These are phyloP conservation scores for Clonostachys solani DNA, from an alignment of 2,329 filamentous ascomycete species.

Conservation along the genomic window DNA sequence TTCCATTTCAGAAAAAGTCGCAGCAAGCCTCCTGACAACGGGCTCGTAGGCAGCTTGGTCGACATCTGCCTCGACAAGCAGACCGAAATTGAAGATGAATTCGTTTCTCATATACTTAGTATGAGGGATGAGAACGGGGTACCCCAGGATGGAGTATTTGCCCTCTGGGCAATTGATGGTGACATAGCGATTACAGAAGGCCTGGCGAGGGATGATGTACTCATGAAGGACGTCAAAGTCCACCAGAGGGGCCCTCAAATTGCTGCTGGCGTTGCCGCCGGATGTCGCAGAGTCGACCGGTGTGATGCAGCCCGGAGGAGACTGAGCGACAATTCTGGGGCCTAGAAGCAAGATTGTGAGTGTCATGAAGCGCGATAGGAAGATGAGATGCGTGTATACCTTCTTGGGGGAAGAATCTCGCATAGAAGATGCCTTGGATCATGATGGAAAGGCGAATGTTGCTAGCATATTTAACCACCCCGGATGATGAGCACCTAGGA, in stretches of 20 bases:
- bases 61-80: conserved; percentile 64
- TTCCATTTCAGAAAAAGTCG: conserved; percentile 84
- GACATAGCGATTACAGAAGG: conserved; percentile 89
- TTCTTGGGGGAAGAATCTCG: conserved; percentile 62
- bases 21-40: conserved; percentile 80
- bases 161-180: conserved; percentile 69
- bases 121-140: conserved; percentile 82
- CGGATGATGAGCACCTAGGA: no score
- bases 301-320: conserved; percentile 59
- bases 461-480: no score
- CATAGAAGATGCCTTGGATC: conserved; percentile 70
- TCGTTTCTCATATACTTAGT: conserved; percentile 85
- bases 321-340: conserved; percentile 59
- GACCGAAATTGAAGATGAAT: conserved; percentile 97
- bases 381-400: conserved; percentile 30
- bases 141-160: conserved; percentile 76
- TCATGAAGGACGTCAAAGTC: conserved; percentile 83
- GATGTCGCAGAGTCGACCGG: conserved; percentile 15
- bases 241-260: conserved; percentile 57
- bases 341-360: conserved; percentile 27
- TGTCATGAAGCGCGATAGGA: not conserved
- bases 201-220: conserved; percentile 91
- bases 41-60: conserved; percentile 79
- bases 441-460: conserved; percentile 25
- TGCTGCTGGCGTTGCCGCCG: conserved; percentile 3